Evolutionary conservation across 257 asterid genomes (phyloP).

Genomic region (Buddleja alternifolia): DNA sequence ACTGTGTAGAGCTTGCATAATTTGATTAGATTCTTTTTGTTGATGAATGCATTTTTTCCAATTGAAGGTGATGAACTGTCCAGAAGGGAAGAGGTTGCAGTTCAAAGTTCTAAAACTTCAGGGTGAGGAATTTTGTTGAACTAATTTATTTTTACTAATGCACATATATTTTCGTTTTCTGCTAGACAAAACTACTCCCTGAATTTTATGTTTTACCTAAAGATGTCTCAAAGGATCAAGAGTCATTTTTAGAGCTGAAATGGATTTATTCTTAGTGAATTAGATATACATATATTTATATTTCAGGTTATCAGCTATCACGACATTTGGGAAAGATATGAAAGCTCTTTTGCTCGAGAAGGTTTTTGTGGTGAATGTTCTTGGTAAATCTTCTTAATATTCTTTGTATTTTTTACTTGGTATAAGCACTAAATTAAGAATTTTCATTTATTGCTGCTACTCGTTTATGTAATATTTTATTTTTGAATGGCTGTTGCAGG

Average conservation of each 20-base stretch:
- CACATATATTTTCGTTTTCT: slow-evolving; percentile 15
- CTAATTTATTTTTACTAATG: slow-evolving; percentile 17
- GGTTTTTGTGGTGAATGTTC: slow-evolving; percentile 86
- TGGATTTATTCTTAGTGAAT: slow-evolving; percentile 20
- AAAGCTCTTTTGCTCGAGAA: slow-evolving; percentile 66
- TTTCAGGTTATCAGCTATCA: slow-evolving; percentile 57
- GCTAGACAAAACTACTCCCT: slow-evolving; percentile 3
- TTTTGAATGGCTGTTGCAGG: slow-evolving; percentile 57
- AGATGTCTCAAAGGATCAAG: not conserved
- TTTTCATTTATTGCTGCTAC: not conserved
- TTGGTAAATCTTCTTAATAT: slow-evolving; percentile 53
- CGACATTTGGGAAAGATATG: slow-evolving; percentile 59
- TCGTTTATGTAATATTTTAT: slow-evolving; percentile 20
- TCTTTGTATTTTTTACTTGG: not conserved
- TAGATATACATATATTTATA: not conserved
- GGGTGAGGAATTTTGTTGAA: slow-evolving; percentile 42
- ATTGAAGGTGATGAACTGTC: slow-evolving; percentile 48
- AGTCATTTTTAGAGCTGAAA: slow-evolving; percentile 15
- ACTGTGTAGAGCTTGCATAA: slow-evolving; percentile 10
- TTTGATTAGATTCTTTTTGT: slow-evolving; percentile 25
- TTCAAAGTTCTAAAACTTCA: slow-evolving; percentile 43
- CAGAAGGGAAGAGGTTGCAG: slow-evolving; percentile 37
- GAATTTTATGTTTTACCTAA: not conserved
- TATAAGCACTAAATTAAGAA: not conserved
- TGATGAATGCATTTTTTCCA: slow-evolving; percentile 30